phyloP scores from a whole-genome alignment of 2,329 filamentous ascomycete genomes.

The Botrytis sinoallii region DNA sequence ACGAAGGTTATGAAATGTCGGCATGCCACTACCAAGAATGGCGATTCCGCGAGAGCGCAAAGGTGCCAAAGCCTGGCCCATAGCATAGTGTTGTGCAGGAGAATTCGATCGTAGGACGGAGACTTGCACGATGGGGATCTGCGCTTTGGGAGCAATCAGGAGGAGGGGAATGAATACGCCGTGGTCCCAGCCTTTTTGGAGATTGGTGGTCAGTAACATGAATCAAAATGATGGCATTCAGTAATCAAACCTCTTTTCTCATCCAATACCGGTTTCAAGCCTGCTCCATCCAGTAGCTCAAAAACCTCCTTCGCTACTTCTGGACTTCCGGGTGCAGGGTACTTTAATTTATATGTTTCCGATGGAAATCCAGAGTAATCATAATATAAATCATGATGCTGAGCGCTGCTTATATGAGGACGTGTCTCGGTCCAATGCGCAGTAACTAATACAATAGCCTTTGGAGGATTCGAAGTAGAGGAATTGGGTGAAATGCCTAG shows the following conservation, averaged over 20 bases:
- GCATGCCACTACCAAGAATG: slow-evolving; percentile 70
- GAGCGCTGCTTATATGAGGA: slow-evolving; percentile 51
- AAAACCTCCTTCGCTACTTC: slow-evolving; percentile 50
- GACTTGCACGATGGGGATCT: slow-evolving; percentile 68
- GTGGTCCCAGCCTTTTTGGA: slow-evolving; percentile 48
- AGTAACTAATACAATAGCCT: slow-evolving; percentile 71
- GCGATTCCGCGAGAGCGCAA: slow-evolving; percentile 65
- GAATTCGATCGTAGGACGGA: slow-evolving; percentile 60
- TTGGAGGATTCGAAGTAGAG: slow-evolving; percentile 46
- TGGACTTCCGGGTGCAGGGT: slow-evolving; percentile 55
- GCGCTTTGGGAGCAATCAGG: slow-evolving; percentile 29
- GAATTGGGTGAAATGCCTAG: slow-evolving; percentile 52
- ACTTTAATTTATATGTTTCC: slow-evolving; percentile 53
- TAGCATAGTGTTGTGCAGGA: slow-evolving; percentile 61
- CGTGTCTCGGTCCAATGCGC: slow-evolving; percentile 67
- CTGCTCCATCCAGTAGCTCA: slow-evolving; percentile 46
- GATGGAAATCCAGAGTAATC: slow-evolving; percentile 59
- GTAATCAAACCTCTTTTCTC: slow-evolving; percentile 26
- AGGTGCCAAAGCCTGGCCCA: slow-evolving; percentile 63
- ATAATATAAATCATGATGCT: slow-evolving; percentile 50
- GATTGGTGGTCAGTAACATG: neutral
- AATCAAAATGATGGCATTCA: neutral
- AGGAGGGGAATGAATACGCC: slow-evolving; percentile 57
- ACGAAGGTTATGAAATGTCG: slow-evolving; percentile 65
- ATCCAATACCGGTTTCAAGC: slow-evolving; percentile 36